Conservation (phyloP, 2,329 filamentous ascomycete genomes). For the Colletotrichum neosansevieriae region DNA sequence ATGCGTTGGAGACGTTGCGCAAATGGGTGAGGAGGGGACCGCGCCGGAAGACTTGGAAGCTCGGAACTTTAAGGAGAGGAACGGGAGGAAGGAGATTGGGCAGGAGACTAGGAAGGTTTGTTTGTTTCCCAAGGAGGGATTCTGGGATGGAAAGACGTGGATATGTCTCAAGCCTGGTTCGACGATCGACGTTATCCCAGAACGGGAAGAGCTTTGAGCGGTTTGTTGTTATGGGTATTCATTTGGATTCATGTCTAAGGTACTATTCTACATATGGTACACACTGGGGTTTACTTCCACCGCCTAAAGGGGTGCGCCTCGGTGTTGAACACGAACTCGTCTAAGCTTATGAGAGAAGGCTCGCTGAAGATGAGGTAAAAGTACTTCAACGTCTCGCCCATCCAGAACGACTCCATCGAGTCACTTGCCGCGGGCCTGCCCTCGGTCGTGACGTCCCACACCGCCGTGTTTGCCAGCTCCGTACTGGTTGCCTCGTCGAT, state of each 20-base stretch:
- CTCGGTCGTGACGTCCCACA: constrained; percentile 59
- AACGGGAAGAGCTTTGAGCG: neutral
- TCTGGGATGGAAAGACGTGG: constrained; percentile 13
- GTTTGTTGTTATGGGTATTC: neutral
- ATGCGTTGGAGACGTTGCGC: constrained; percentile 41
- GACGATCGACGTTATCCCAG: neutral
- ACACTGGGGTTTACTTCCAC: neutral
- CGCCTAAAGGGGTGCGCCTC: constrained; percentile 49
- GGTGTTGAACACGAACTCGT: constrained; percentile 66
- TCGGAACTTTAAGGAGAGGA: neutral
- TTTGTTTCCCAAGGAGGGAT: neutral
- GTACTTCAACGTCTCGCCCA: constrained; percentile 49
- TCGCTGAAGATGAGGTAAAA: constrained; percentile 66
- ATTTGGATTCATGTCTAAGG: neutral
- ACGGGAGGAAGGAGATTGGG: neutral
- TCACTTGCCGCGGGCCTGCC: constrained; percentile 59
- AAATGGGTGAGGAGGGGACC: constrained; percentile 69
- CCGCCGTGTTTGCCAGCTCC: constrained; percentile 64
- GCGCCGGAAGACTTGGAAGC: constrained; percentile 48
- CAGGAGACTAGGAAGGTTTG: neutral
- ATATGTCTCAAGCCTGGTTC: neutral
- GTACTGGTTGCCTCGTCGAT: constrained; percentile 65
- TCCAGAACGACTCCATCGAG: constrained; percentile 66
- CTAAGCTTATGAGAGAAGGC: constrained; percentile 65
- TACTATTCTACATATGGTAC: neutral